These are phyloP conservation scores for Prunus kanzakura DNA, from an alignment of 306 rosid species.

Conservation along the genomic window DNA sequence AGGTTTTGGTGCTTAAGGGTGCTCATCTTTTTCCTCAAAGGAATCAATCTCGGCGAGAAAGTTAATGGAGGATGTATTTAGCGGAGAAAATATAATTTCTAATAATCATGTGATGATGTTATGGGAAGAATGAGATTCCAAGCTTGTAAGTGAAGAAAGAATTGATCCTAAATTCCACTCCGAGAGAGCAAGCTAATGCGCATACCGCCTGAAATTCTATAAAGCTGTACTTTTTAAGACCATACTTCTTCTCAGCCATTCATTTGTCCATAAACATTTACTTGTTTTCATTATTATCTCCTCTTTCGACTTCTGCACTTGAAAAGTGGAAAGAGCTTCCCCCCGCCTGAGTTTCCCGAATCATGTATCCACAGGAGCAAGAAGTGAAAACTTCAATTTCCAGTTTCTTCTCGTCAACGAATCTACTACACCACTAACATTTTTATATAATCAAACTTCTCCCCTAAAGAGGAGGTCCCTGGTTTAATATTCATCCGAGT, in stretches of 20 bases:
- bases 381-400: background rate
- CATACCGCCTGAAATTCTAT: background rate
- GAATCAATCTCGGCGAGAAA: slow-evolving; percentile 14
- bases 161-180: slow-evolving; percentile 33
- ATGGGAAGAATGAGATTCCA: slow-evolving; percentile 47
- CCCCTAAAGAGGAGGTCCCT: background rate
- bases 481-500: background rate
- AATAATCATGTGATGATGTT: slow-evolving; percentile 25
- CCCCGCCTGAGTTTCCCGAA: background rate
- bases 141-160: slow-evolving; percentile 42
- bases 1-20: background rate
- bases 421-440: background rate
- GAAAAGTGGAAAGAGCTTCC: background rate
- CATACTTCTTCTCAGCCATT: background rate
- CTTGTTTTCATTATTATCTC: background rate
- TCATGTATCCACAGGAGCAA: no score
- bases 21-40: background rate
- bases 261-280: background rate
- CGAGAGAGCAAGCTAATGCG: slow-evolving; percentile 6
- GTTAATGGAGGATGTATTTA: slow-evolving; percentile 21
- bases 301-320: background rate
- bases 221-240: no score
- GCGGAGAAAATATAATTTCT: slow-evolving; percentile 2
- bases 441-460: background rate
- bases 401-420: background rate